Evolutionary conservation across 2,329 filamentous ascomycete genomes (phyloP).

Genomic region (Coniochaeta sp.): DNA sequence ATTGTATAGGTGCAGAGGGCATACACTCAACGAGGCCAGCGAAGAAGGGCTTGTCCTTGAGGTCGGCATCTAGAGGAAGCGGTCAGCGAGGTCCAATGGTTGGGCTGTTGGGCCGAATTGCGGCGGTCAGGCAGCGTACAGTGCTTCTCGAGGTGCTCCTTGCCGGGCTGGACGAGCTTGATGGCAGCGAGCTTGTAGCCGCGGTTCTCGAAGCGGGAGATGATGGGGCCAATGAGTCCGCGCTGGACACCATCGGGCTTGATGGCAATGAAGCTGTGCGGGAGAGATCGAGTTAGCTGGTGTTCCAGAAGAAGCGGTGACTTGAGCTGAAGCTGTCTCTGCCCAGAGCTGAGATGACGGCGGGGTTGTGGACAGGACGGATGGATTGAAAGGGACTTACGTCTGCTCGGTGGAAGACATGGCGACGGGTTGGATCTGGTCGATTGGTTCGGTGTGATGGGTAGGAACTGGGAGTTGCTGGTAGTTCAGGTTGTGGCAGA

Average conservation of each 20-base stretch:
- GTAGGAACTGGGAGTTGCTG: neutral
- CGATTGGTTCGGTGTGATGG: slow-evolving; percentile 1
- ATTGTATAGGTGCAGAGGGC: slow-evolving; percentile 24
- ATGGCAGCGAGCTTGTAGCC: slow-evolving; percentile 98
- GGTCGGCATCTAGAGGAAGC: slow-evolving; percentile 66
- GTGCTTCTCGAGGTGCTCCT: slow-evolving; percentile 97
- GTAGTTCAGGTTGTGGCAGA: no score
- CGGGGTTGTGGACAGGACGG: slow-evolving; percentile 13
- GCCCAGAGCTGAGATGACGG: slow-evolving; percentile 7
- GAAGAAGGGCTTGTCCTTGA: slow-evolving; percentile 96
- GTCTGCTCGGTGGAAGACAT: slow-evolving; percentile 79
- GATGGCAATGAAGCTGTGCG: slow-evolving; percentile 98
- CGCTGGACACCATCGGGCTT: slow-evolving; percentile 99
- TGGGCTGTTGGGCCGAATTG: neutral
- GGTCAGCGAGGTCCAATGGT: slow-evolving; percentile 19
- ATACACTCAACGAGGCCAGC: slow-evolving; percentile 83
- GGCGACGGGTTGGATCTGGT: slow-evolving; percentile 30
- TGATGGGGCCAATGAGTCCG: slow-evolving; percentile 95
- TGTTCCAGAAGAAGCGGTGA: neutral
- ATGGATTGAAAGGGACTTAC: slow-evolving; percentile 46
- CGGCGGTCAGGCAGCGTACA: slow-evolving; percentile 45
- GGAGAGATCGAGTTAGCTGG: neutral
- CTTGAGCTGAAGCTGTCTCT: neutral
- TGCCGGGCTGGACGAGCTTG: slow-evolving; percentile 84
- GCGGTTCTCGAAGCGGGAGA: slow-evolving; percentile 95